A percentile compares a stretch with the other conserved stretches of the same genome.
These are phyloP conservation scores for Leonotis leonurus DNA, from an alignment of 257 asterid species.

Conservation along the genomic window DNA sequence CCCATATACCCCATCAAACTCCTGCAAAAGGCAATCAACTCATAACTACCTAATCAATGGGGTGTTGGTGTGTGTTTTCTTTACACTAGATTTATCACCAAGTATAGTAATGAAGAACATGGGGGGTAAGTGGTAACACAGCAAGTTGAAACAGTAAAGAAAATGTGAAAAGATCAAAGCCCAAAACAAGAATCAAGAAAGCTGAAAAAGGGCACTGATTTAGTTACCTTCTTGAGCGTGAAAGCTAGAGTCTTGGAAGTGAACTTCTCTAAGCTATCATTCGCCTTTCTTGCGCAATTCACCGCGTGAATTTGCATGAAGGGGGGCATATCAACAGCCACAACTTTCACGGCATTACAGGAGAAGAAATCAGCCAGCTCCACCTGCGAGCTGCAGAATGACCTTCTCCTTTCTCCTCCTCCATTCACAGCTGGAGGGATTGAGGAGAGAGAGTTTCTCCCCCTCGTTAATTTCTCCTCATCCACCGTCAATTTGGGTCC, in stretches of 20 bases:
- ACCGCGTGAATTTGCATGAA: constrained; percentile 95
- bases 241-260: constrained; percentile 83
- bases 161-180: not conserved
- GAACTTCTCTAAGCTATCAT: constrained; percentile 93
- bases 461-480: constrained; percentile 16
- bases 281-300: constrained; percentile 76
- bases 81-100: not conserved
- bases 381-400: constrained; percentile 53
- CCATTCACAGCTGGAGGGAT: constrained; percentile 23
- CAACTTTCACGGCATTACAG: constrained; percentile 65
- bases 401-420: constrained; percentile 50
- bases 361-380: constrained; percentile 76
- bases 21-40: constrained; percentile 38
- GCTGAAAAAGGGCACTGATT: not conserved
- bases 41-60: constrained; percentile 10
- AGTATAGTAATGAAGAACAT: not conserved
- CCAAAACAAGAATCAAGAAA: not conserved
- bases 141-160: not conserved
- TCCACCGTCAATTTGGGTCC: constrained; percentile 26
- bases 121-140: too few relatives aligned
- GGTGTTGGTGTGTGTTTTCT: not conserved
- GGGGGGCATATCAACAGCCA: constrained; percentile 95
- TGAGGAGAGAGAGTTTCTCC: constrained; percentile 34
- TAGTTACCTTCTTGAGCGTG: constrained; percentile 76
- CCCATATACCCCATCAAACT: constrained; percentile 80